Base-by-base conservation (phyloP, 306 rosid genomes). In the Vachellia pachyceras region DNA sequence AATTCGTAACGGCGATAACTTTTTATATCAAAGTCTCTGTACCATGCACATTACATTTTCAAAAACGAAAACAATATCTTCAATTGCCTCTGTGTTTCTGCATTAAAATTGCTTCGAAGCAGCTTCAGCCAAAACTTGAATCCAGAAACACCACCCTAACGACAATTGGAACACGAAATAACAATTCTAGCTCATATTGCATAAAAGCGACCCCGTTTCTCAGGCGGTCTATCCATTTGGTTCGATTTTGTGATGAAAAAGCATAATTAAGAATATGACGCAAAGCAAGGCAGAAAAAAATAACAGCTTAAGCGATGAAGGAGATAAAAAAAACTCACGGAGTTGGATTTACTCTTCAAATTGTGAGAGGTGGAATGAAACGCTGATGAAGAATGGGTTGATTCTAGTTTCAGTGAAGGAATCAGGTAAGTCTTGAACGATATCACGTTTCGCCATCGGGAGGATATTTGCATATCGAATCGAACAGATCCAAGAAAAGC, bases 301-400 rank as follows among this genome's bases (percentile, higher is more conserved):
- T 2, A 12, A 3, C 10, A 1, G 14, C 17, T 10, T 46, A 77
- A 10, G 3, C 18, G 14, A 33, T 7, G 1, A 40, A 55, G 23
- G 37, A 17, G 63, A 49, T 35, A 64, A 3, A 29, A n/a, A 29
- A 73, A 58, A 75, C 95, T 88, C 68, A 94, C 98, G 5, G 87
- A 77, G 22, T 85, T 82, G 85, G 84, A 85, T 78, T 89, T 90
- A 82, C 42, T 82, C 42, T 80, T 90, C 90, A 84, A 80, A 35
- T 86, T 87, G 5, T 91, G 90, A 76, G 50, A 86, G 50, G 97
- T 83, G 40, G 92, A 92, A 83, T 92, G 97, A 83, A 92, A 91
- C 2, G 85, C 82, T 6, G 90, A 83, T 20, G 54, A 68, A 15
- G 84, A 79, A 70, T 63, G 86, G 74, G 85, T 50, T 39, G 77